Evolutionary conservation across 2,329 filamentous ascomycete species (phyloP), one percentile per base, ranked within the genome.

Genomic region (Apiospora koreana): DNA sequence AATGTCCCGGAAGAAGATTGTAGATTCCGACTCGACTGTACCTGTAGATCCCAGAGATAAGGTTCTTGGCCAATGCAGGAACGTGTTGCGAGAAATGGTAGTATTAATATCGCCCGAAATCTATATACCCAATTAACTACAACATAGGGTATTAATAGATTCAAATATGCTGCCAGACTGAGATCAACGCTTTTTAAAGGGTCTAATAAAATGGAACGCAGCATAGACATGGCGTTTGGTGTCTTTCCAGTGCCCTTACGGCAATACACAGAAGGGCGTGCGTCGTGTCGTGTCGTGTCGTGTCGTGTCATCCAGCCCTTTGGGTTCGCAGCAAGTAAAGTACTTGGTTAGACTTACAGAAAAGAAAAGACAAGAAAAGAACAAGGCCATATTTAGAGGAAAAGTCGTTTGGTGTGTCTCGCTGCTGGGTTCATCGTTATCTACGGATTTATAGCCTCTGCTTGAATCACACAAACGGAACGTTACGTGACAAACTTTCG

Each of bases 21-120:
- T 38, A n/a, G 54, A 18, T 9, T 62, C 54, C 50, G 50, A 25
- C 16, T 16, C 23, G 28, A 58, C 28, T 58, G 50, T 58, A 31
- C 50, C 54, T 62, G 54, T n/a, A 62, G 54, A 62, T 62, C 54
- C 18, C 54, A 62, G 10, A 62, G 18, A 62, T 62, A 62, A 62
- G 54, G 54, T 62, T 62, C 31, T 38, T 62, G 54, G 28, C 54
- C 54, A 38, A 58, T 58, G 50, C 50, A 58, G 50, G 28, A 35
- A 58, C 50, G 48, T 58, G 28, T 58, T 58, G 31, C 25, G 48
- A 58, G 50, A 8, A 58, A 58, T 28, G 25, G 48, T 28, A 31
- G 50, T 31, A 58, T 28, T 38, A 18, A 62, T n/a, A 38, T 23
- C 18, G 54, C n/a, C 31, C 18, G 18, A 62, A 38, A 62, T 38